Evolutionary conservation across 208 protist species (phyloP), one percentile per base, ranked within the genome.

Genomic region (Phytomonas sp.): DNA sequence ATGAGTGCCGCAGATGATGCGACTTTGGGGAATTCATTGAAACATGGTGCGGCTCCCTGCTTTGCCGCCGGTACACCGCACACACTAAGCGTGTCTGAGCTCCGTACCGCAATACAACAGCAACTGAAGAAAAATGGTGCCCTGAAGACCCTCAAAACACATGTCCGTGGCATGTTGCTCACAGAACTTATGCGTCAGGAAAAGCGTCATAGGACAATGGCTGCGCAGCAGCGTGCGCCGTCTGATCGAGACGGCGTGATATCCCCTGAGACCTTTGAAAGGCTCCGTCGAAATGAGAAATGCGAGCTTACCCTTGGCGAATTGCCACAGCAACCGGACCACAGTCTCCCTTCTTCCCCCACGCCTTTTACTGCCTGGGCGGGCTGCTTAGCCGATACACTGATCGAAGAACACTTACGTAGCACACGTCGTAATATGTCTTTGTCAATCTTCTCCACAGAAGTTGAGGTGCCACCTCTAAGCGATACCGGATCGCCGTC

Each of bases 381-480:
- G 0, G 68, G 78, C 28, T 67, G 80, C 0, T 60, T 95, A 40
- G 80, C 83, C 0, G 90, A 95, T 69, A 77, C 85, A 28, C 71
- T 95, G 36, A 78, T 95, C 2, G 87, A 93, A 68, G 86, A 92
- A 73, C 90, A 95, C 74, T 76, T 95, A n/a, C 82, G 87, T 11
- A 78, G 80, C 40, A 93, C 87, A 7, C 73, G 73, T 23, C 87
- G 90, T 1, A 60, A 76, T 66, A 87, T 95, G 75, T 88, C 87
- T 6, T 74, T 93, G 7, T 85, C 90, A 17, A 87, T 95, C 68
- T 95, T 93, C 75, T 78, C 82, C 51, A 86, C 81, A 6, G 90
- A 95, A 69, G 90, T 84, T 33, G 85, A 92, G 67, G 83, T 93
- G 53, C 77, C 80, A 28, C 87, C 88, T 4, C 70, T 93, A 60